Percentiles rank a stretch among this genome's conserved stretches.
These are phyloP conservation scores for Verbascum thapsus DNA, from an alignment of 257 asterid species.

Conservation along the genomic window DNA sequence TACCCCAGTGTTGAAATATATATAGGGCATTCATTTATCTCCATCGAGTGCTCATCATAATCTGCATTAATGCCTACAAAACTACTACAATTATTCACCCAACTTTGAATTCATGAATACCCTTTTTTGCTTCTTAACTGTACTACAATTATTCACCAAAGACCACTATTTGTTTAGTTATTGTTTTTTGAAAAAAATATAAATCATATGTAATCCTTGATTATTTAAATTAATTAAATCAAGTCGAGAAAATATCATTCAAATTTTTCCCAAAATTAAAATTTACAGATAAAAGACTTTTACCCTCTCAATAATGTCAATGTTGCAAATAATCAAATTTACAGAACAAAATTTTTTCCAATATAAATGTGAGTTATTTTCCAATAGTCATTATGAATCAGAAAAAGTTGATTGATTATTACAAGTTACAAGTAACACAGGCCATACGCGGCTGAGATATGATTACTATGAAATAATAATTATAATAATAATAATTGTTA, in stretches of 20 bases:
- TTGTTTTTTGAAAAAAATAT: no score
- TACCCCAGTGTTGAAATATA: slow-evolving; percentile 46
- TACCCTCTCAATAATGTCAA: no score
- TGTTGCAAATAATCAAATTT: no score
- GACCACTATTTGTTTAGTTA: neutral
- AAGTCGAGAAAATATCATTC: no score
- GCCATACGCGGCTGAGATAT: neutral
- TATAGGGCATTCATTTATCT: slow-evolving; percentile 43
- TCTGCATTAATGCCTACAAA: slow-evolving; percentile 48
- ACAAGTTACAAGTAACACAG: no score
- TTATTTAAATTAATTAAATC: no score
- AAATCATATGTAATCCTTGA: no score
- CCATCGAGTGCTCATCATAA: slow-evolving; percentile 58
- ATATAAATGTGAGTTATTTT: no score
- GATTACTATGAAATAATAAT: neutral
- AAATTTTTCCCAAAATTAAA: no score
- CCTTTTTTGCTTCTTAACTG: neutral
- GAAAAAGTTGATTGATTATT: neutral
- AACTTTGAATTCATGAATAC: slow-evolving; percentile 6
- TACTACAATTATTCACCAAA: neutral
- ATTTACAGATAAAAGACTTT: no score
- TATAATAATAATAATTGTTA: slow-evolving; percentile 46
- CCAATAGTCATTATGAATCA: no score
- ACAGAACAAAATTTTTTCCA: no score
- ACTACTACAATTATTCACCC: slow-evolving; percentile 50